Conservation (phyloP, 371 early-diverging fungal species). For the Paraphysoderma sedebokerense region DNA sequence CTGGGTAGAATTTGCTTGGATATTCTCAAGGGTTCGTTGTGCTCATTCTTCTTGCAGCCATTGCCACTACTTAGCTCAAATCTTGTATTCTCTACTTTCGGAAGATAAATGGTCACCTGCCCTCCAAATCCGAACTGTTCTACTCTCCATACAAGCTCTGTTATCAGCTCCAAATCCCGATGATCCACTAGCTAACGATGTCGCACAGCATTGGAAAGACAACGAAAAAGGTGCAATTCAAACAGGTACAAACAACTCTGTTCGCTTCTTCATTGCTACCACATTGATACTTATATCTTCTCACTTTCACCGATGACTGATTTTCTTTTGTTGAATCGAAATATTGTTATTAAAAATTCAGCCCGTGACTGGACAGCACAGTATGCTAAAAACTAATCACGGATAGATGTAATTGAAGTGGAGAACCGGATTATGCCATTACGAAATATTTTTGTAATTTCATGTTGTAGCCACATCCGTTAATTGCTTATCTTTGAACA, state of each 20-base stretch:
- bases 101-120: conserved; percentile 98
- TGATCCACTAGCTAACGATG: conserved; percentile 95
- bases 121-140: conserved; percentile 90
- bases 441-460: no score
- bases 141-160: conserved; percentile 96
- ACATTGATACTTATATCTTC: no score
- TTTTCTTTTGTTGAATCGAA: no score
- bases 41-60: no score
- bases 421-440: no score
- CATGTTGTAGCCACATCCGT: no score
- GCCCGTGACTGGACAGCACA: conserved; percentile 25
- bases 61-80: neutral
- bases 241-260: no score
- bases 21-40: conserved; percentile 77
- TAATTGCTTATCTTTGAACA: no score
- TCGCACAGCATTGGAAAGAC: conserved; percentile 97
- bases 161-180: conserved; percentile 97
- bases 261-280: no score
- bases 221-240: conserved; percentile 81
- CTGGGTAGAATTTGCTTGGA: conserved; percentile 97
- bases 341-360: no score
- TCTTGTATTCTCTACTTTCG: neutral
- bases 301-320: no score
- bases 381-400: conserved; percentile 15
- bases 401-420: neutral